Base-by-base conservation (phyloP, 2,329 filamentous ascomycete species). In the Monosporascus sp. region DNA sequence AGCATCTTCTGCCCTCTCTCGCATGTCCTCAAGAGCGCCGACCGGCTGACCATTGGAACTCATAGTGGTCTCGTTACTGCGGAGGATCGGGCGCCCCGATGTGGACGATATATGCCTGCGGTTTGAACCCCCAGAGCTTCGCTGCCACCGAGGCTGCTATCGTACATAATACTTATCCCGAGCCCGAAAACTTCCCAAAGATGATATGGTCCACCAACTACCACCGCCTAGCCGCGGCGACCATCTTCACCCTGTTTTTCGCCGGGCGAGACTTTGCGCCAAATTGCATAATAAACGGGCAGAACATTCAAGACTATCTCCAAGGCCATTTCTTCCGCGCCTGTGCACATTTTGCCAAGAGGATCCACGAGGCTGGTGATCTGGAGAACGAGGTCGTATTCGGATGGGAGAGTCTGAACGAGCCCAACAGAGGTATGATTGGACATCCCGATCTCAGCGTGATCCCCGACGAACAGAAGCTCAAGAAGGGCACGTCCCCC, bases 151-250 rank as follows among this genome's bases (percentile, higher is more conserved):
- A 97, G 71, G 93, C 93, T 4, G 90, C 94, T 38, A 81, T 97
- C 55, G 93, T 99, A 6, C 94, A 99, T 50, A 99, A 97, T 65
- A 95, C 89, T 2, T 97, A 90, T 66, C 85, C 89, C 9, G 82
- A 96, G 20, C 90, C 92, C 8, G 85, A 85, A 25, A 80, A 86
- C 1, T 99, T 93, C 60, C 94, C 94, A 24, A 97, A 97, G 74
- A 99, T 99, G 95, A 93, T 97, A 53, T 99, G 94, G 94, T 91
- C 93, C 17, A 97, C 95, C 49, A 99, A 99, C 68, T 99, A 99
- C 70, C 88, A 84, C 56, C 83, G 94, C 24, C 77, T 97, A 48
- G 92, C 88, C 3, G 89, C 87, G 48, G 90, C 92, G 60, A 92
- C 90, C 46, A 90, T 97, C 61, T 97, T 97, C 68, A 96, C 93